Base-by-base conservation (phyloP, 768 basidiomycete species). In the Scleroderma citrinum region DNA sequence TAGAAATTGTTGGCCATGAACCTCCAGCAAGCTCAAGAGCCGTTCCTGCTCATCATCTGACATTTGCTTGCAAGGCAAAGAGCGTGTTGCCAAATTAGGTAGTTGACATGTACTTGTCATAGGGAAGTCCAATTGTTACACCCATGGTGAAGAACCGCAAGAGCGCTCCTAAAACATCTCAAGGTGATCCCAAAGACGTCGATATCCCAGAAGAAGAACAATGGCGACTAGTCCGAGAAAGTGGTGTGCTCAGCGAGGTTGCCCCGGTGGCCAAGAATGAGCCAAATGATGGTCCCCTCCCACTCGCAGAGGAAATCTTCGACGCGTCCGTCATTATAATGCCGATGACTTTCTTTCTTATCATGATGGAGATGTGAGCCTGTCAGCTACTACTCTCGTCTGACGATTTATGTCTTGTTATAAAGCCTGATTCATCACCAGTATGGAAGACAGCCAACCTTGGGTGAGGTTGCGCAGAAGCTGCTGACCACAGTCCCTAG, bases 301-400 rank as follows among this genome's bases (percentile, higher is more conserved):
- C 76, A 17, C 66, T 85, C 3, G 72, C 71, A 7, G 84, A 86
- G 52, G 88, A 91, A 68, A 72, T 90, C 34, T 82, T 90, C 64
- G 76, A 81, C 54, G 71, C 85, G 10, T 55, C 76, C 16, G 64
- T 85, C 17, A 68, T 85, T 46, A 77, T 90, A 48, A 82, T 86
- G 30, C 90, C 90, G 0, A 80, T 86, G 57, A 80, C 80, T 3
- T 91, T 83, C 60, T 68, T 91, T 44, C 71, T 91, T 34, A 59
- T 91, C 14, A 69, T 90, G 71, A 89, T 92, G 87, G 83, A 90
- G 60, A 86, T 92, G 90, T 92, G 61, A 58, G 87, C 70, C 17
- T 49, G 10, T 39, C 14, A 16, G 29, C n/a, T 30, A 19, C 46
- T 24, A 7, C 17, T 38, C 24, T 42, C 30, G 36, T 45, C 31